Conservation (phyloP, 2,329 filamentous ascomycete species). For the Fonsecaea erecta region DNA sequence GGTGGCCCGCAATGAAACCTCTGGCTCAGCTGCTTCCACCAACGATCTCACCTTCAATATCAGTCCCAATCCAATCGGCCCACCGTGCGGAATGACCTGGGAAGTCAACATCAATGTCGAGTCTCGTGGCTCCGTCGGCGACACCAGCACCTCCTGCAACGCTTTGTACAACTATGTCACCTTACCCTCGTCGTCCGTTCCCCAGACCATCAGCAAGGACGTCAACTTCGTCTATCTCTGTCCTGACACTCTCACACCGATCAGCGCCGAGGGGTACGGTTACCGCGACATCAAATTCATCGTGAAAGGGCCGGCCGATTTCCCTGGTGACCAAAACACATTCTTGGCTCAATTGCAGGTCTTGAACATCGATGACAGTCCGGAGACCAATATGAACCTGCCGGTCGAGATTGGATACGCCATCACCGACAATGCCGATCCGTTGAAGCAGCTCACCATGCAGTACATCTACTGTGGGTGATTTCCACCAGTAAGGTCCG, state of each 20-base stretch:
- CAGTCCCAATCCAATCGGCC: constrained; percentile 2
- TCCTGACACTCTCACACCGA: not conserved
- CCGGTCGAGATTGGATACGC: constrained; percentile 4
- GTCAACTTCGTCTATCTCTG: constrained; percentile 15
- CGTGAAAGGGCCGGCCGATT: not conserved
- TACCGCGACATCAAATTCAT: constrained; percentile 14
- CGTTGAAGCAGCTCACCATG: not conserved
- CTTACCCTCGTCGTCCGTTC: not conserved
- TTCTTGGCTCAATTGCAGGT: constrained; percentile 7
- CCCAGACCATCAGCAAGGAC: not conserved
- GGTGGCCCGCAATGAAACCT: not conserved
- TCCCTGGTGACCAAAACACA: not conserved
- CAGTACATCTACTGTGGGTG: not conserved
- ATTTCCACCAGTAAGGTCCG: not conserved
- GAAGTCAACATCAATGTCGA: constrained; percentile 10
- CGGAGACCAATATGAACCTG: constrained; percentile 3
- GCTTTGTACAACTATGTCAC: constrained; percentile 8
- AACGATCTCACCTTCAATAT: constrained; percentile 2
- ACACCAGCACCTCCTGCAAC: constrained; percentile 8
- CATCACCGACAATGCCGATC: not conserved
- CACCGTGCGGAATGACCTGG: constrained; percentile 14
- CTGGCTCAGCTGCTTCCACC: not conserved
- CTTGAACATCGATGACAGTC: not conserved
- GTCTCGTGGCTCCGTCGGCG: not conserved
- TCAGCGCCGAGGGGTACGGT: constrained; percentile 2